Conservation (phyloP, 139 green algal genomes). For the Volvox reticuliferus region DNA sequence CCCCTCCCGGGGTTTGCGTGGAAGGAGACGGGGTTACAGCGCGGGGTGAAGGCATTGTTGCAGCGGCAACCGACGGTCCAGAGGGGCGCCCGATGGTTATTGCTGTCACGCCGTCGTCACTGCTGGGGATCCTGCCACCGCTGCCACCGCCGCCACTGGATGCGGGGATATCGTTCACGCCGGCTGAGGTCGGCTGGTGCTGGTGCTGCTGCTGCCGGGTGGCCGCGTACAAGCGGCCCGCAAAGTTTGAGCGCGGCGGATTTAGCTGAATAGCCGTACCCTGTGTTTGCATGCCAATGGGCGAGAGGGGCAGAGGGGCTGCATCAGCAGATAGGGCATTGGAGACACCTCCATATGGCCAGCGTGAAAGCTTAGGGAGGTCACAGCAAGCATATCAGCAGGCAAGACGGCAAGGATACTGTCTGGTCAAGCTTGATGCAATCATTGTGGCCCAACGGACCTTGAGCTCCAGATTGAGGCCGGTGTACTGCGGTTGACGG, state of each 20-base stretch:
- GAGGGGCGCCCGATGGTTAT: neutral
- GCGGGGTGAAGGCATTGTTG: no score
- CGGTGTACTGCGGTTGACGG: slow-evolving; percentile 44
- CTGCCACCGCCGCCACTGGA: neutral
- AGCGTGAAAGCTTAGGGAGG: no score
- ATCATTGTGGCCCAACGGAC: neutral
- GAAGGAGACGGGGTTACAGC: no score
- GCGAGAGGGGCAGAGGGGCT: no score
- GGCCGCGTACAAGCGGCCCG: slow-evolving; percentile 4
- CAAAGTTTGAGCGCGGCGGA: neutral
- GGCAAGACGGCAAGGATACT: no score
- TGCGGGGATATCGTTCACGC: neutral
- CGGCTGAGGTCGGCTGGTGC: neutral
- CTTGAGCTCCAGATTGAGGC: slow-evolving; percentile 52
- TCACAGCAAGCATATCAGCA: no score
- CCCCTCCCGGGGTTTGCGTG: no score
- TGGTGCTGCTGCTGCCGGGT: slow-evolving; percentile 16
- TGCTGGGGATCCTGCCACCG: neutral
- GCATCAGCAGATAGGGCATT: no score
- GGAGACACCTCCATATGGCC: no score
- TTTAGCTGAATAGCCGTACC: slow-evolving; percentile 1
- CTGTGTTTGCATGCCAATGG: neutral
- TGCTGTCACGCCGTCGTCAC: neutral
- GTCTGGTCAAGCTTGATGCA: no score
- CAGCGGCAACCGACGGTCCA: no score